Evolutionary conservation across 129 eudicot genomes (phyloP).

Genomic region (Pulicaria dysenterica): DNA sequence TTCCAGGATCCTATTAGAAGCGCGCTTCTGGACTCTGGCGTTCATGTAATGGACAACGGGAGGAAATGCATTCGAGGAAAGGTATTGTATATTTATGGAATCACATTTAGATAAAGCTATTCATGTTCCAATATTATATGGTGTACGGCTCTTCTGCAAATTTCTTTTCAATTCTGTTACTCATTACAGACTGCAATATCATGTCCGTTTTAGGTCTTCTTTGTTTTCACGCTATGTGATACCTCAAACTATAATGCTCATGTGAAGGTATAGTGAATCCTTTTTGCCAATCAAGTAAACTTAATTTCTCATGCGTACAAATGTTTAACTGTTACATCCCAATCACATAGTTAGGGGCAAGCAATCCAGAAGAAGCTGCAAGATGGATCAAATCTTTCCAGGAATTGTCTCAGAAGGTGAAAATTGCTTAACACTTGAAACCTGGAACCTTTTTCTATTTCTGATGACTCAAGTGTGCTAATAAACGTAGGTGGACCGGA

Average conservation of each 20-base stretch:
- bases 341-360: slow-evolving; percentile 66
- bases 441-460: slow-evolving; percentile 1
- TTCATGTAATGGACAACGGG: slow-evolving; percentile 66
- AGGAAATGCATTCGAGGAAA: slow-evolving; percentile 67
- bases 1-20: slow-evolving; percentile 67
- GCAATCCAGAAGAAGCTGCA: slow-evolving; percentile 74
- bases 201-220: slow-evolving; percentile 52
- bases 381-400: slow-evolving; percentile 60
- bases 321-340: slow-evolving; percentile 1
- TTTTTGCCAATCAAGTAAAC: background rate
- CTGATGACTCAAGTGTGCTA: slow-evolving; percentile 25
- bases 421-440: slow-evolving; percentile 24
- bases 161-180: background rate
- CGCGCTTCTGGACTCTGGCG: slow-evolving; percentile 59
- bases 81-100: slow-evolving; percentile 33
- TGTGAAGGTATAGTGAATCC: slow-evolving; percentile 47
- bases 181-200: slow-evolving; percentile 1
- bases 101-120: background rate
- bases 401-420: slow-evolving; percentile 59
- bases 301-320: background rate
- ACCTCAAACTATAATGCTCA: slow-evolving; percentile 55
- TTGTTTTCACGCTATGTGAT: slow-evolving; percentile 68
- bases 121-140: slow-evolving; percentile 5
- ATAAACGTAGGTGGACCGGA: slow-evolving; percentile 46
- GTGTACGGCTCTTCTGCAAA: background rate